Base-by-base conservation (phyloP, 805 yeast species). In the Wickerhamomyces rabaulensis region DNA sequence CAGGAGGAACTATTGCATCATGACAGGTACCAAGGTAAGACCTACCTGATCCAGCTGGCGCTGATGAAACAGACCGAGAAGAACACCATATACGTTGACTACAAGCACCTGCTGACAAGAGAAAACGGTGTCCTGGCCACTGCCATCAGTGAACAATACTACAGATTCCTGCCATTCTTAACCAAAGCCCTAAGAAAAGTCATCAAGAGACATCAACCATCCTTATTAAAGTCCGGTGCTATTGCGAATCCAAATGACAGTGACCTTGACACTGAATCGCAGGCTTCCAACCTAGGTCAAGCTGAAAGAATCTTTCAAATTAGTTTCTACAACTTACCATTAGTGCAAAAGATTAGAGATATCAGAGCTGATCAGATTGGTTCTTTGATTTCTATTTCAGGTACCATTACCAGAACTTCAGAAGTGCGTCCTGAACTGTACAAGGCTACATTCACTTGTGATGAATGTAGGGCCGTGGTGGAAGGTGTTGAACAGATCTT, bases 381-480 rank as follows among this genome's bases (percentile, higher is more conserved):
- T 15, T 74, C 86, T 9, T 74, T 92, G 50, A 75, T 89, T 70
- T 74, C 92, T 9, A 86, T 92, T 29, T 82, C 92, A 9, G 99
- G 98, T 46, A 94, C 99, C 0, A 96, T 94, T 5, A 92, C 98
- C 0, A 79, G 98, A 64, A 89, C 98, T 0, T 84, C 95, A 20
- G 98, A 94, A 68, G 97, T 94, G 12, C 79, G 98, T 48, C 99
- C 99, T 0, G 99, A 94, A 66, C 74, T 94, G 51, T 88, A 75
- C 70, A 80, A 76, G 49, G 99, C 89, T 13, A 77, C 91, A 23
- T 94, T 94, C 65, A 80, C 87, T 2, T 94, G 99, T 71, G 96
- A 88, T 57, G 70, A 80, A 62, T 94, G 99, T 66, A 78, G 86
- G 43, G 87, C 97, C 0, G 70, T 84, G 1, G 84, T 91, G 16